phyloP scores from a whole-genome alignment of 164 flowering plant genomes.

The Magnolia changhungtana region DNA sequence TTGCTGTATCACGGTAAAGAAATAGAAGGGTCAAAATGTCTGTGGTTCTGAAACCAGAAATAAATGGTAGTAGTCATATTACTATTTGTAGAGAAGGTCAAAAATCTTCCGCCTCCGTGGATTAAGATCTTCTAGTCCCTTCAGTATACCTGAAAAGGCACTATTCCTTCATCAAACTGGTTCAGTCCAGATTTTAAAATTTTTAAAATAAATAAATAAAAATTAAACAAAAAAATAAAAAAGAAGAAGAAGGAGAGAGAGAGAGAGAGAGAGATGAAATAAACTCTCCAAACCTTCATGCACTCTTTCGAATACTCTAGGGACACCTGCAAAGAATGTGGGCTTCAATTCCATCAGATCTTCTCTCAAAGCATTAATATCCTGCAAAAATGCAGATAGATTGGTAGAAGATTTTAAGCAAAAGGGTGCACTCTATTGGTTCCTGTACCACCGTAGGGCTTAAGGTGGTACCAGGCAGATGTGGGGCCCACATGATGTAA shows the following conservation, averaged over 20 bases:
- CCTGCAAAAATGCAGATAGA: slow-evolving; percentile 35
- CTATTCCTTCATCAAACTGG: slow-evolving; percentile 1
- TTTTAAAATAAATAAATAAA: too few species aligned
- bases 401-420: not conserved
- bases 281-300: slow-evolving; percentile 59
- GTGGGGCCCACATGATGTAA: too few species aligned
- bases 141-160: slow-evolving; percentile 49
- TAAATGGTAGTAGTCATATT: slow-evolving; percentile 21
- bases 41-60: not conserved
- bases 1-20: slow-evolving; percentile 51
- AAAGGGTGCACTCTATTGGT: not conserved
- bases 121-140: slow-evolving; percentile 62
- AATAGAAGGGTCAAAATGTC: not conserved
- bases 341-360: slow-evolving; percentile 91
- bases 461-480: too few species aligned
- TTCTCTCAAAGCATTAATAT: slow-evolving; percentile 65
- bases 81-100: slow-evolving; percentile 67
- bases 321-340: slow-evolving; percentile 89
- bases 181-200: not conserved
- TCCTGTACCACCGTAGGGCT: not conserved
- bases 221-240: too few species aligned
- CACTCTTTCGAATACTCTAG: slow-evolving; percentile 84
- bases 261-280: not conserved
- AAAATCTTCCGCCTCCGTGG: slow-evolving; percentile 64
- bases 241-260: not conserved